Evolutionary conservation across 2,329 filamentous ascomycete genomes (phyloP), one percentile per base, ranked within the genome.

Genomic region (Zalaria obscura): DNA sequence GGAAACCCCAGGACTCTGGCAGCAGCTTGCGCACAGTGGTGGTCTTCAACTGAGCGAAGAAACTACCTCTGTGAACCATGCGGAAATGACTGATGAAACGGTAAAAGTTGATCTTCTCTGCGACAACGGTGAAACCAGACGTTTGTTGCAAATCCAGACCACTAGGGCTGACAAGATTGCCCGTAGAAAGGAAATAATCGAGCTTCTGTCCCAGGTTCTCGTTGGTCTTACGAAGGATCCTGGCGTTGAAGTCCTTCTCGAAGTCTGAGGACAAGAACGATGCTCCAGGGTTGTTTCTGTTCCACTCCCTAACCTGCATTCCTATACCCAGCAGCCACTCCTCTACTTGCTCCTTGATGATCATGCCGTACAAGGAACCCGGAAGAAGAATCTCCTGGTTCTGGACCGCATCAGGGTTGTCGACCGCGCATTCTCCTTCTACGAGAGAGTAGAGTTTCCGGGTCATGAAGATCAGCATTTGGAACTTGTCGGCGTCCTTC

Each of bases 81-180:
- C 91, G 83, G 73, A 98, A 98, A 63, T 98, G 91, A 62, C 85
- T 91, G 66, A 98, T 93, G 67, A 96, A 98, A 54, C 91, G 85
- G 55, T 93, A 78, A 60, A 96, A 98, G 67, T 98, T 98, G 59
- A 98, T 89, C 72, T 96, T 96, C 60, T 98, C 91, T 3, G 91
- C 91, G 40, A 96, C 88, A 39, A 98, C 87, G 0, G 86, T 93
- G 62, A 93, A 98, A 47, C 91, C 91, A 8, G 89, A 91, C 0
- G 82, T 80, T 62, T 98, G 91, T 58, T 96, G 91, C 55, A 95
- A 63, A 71, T 98, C 91, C 34, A 98, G 72, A 49, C 91, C 91
- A 27, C 85, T 93, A 9, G 85, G 80, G 68, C 85, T 93, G 55
- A 86, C 78, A 36, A 98, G 68, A 55, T 98, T 98, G 51, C 91